Evolutionary conservation across 2,329 filamentous ascomycete species (phyloP).

Genomic region (Aureobasidium sp.): DNA sequence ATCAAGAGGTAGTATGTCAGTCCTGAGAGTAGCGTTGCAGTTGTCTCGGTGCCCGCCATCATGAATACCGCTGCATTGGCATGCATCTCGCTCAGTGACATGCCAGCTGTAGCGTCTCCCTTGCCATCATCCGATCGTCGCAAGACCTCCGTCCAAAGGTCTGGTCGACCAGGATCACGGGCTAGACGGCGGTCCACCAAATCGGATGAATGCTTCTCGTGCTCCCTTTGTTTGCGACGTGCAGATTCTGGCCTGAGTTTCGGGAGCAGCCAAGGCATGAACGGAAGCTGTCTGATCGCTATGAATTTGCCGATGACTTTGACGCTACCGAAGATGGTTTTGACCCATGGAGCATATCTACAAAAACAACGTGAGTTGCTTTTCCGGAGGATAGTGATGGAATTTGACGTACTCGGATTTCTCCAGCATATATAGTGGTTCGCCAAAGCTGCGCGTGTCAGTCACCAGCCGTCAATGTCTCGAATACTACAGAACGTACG

Average conservation of each 20-base stretch:
- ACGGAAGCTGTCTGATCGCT: slow-evolving; percentile 7
- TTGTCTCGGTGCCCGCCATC: slow-evolving; percentile 33
- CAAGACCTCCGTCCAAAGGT: slow-evolving; percentile 23
- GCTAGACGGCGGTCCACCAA: slow-evolving; percentile 24
- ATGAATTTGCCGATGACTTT: background rate
- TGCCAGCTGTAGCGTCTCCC: slow-evolving; percentile 17
- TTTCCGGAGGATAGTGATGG: background rate
- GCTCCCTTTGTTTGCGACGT: background rate
- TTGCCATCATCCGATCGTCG: slow-evolving; percentile 16
- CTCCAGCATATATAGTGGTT: slow-evolving; percentile 27
- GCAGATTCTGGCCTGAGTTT: background rate
- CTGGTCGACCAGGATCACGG: slow-evolving; percentile 18
- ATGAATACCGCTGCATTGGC: slow-evolving; percentile 29
- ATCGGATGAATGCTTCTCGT: slow-evolving; percentile 15
- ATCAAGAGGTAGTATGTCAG: slow-evolving; percentile 37
- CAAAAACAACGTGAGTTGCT: background rate
- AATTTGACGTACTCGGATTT: background rate
- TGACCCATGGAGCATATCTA: slow-evolving; percentile 16
- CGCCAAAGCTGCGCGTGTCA: slow-evolving; percentile 22
- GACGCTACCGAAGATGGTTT: slow-evolving; percentile 13
- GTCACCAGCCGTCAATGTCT: background rate
- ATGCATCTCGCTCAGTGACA: slow-evolving; percentile 29
- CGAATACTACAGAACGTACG: background rate
- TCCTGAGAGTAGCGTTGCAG: slow-evolving; percentile 29
- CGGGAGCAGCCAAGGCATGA: background rate